These are phyloP conservation scores for Stemphylium vesicarium DNA, from an alignment of 2,329 filamentous ascomycete species.

Conservation along the genomic window DNA sequence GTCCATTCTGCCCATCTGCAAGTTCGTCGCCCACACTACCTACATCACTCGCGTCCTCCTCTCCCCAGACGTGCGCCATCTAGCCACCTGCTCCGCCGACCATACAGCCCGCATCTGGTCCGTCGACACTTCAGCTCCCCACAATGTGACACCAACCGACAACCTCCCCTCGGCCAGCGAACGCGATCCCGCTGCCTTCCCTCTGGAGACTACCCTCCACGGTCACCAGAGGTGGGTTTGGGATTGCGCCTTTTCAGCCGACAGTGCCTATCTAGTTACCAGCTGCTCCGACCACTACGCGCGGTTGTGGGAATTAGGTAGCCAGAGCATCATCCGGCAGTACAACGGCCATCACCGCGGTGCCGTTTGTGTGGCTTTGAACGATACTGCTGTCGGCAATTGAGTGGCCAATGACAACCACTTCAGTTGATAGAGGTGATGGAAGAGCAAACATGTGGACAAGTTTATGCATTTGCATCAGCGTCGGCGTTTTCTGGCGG, in stretches of 20 bases:
- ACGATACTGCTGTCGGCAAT: constrained; percentile 65
- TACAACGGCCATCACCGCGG: constrained; percentile 95
- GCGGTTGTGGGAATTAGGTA: constrained; percentile 84
- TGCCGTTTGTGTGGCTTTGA: constrained; percentile 89
- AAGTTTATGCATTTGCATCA: constrained; percentile 10
- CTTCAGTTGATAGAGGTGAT: constrained; percentile 6
- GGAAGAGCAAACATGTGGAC: background rate
- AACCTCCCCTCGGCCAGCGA: constrained; percentile 43
- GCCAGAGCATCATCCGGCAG: constrained; percentile 88
- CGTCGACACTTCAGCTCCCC: constrained; percentile 63
- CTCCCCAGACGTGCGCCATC: constrained; percentile 90
- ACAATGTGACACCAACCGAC: constrained; percentile 43
- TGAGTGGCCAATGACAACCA: constrained; percentile 9
- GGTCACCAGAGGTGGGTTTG: constrained; percentile 96
- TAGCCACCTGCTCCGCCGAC: constrained; percentile 92
- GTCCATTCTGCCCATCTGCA: constrained; percentile 82
- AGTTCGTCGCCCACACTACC: constrained; percentile 88
- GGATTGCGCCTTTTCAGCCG: constrained; percentile 95
- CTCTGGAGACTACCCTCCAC: constrained; percentile 83
- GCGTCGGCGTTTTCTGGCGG: constrained; percentile 13
- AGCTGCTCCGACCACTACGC: constrained; percentile 95
- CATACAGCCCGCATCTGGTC: constrained; percentile 98
- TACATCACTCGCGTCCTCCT: constrained; percentile 92
- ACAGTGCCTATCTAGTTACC: constrained; percentile 90
- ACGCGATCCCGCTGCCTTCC: constrained; percentile 65